Evolutionary conservation across 345 rosid species (phyloP).

Genomic region (Linum tenue): DNA sequence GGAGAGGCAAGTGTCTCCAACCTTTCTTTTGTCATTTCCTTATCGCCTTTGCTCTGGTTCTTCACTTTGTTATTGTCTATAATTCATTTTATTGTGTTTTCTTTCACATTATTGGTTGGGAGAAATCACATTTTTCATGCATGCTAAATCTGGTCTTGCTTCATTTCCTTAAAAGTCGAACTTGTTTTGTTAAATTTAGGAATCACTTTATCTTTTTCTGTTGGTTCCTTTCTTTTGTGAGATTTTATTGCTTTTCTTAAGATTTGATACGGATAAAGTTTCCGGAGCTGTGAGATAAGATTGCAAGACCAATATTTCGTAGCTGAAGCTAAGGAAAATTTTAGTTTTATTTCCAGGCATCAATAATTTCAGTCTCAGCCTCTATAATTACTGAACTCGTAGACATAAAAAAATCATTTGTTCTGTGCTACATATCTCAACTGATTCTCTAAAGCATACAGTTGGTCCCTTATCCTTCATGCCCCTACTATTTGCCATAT

Average conservation of each 20-base stretch:
- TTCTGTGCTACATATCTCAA: background rate
- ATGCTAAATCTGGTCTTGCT: background rate
- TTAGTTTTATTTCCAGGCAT: background rate
- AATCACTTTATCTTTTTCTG: background rate
- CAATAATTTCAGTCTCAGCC: background rate
- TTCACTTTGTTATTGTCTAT: background rate
- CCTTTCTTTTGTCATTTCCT: background rate
- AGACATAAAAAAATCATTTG: background rate
- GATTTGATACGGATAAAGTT: background rate
- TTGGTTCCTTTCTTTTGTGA: background rate
- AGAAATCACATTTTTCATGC: background rate
- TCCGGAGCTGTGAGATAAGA: background rate
- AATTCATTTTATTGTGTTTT: background rate
- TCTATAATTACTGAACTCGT: background rate
- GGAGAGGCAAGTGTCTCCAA: conserved; percentile 37
- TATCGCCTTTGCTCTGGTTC: background rate
- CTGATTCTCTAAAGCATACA: background rate
- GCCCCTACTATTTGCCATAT: background rate
- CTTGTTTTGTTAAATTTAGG: background rate
- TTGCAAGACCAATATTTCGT: background rate
- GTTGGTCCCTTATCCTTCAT: background rate
- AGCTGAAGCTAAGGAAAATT: background rate
- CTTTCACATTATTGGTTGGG: background rate
- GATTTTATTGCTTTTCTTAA: background rate
- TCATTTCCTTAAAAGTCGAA: background rate